Conservation (phyloP, 2,329 filamentous ascomycete genomes). For the Hirsutella minnesotensis region DNA sequence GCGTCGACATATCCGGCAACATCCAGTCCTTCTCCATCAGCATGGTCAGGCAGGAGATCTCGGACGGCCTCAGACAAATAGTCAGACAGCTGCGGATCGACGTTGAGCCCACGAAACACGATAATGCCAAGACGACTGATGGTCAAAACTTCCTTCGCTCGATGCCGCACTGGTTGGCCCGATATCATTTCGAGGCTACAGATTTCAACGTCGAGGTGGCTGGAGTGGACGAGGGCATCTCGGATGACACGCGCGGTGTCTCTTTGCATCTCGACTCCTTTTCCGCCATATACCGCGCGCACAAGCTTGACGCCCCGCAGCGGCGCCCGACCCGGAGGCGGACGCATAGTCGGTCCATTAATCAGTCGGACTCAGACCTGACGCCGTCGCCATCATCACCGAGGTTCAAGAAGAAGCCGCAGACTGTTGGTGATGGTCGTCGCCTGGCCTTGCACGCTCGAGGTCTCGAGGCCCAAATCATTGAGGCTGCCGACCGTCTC, state of each 20-base stretch:
- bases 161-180: slow-evolving; percentile 72
- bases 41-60: slow-evolving; percentile 86
- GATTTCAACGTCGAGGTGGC: slow-evolving; percentile 88
- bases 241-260: slow-evolving; percentile 67
- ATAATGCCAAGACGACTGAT: slow-evolving; percentile 32
- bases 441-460: slow-evolving; percentile 69
- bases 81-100: slow-evolving; percentile 69
- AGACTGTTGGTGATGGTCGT: slow-evolving; percentile 60
- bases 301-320: slow-evolving; percentile 55
- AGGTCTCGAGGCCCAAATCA: slow-evolving; percentile 79
- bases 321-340: slow-evolving; percentile 52
- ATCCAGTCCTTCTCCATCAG: slow-evolving; percentile 81
- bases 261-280: slow-evolving; percentile 80
- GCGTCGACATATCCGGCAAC: slow-evolving; percentile 67
- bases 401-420: slow-evolving; percentile 38
- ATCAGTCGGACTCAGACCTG: slow-evolving; percentile 57
- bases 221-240: slow-evolving; percentile 75
- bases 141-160: slow-evolving; percentile 62
- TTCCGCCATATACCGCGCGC: slow-evolving; percentile 79
- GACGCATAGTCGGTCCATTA: slow-evolving; percentile 59
- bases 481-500: slow-evolving; percentile 75
- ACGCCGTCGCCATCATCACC: slow-evolving; percentile 22
- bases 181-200: slow-evolving; percentile 73
- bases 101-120: slow-evolving; percentile 48
- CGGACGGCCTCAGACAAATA: slow-evolving; percentile 83